Percentiles rank a stretch among this genome's conserved stretches.
These are phyloP conservation scores for Termitomyces sp. DNA, from an alignment of 768 basidiomycete species.

Conservation along the genomic window DNA sequence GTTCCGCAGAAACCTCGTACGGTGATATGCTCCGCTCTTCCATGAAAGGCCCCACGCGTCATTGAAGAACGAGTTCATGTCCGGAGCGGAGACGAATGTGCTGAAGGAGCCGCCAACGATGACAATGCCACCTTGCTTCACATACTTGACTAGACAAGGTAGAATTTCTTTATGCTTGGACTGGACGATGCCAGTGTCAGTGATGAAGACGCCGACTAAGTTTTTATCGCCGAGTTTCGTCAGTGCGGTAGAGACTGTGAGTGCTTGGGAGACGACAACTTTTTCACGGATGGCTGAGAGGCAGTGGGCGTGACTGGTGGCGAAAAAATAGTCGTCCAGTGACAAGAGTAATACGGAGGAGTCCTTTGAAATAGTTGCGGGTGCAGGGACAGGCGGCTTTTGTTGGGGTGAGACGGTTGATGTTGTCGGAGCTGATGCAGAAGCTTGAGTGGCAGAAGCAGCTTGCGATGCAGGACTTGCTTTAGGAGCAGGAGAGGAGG, in stretches of 20 bases:
- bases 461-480: not conserved
- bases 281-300: slow-evolving; percentile 16
- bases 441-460: not conserved
- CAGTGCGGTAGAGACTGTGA: slow-evolving; percentile 12
- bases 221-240: slow-evolving; percentile 22
- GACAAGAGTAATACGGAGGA: slow-evolving; percentile 25
- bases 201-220: slow-evolving; percentile 31
- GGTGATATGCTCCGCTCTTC: slow-evolving; percentile 20
- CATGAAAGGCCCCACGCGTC: slow-evolving; percentile 22
- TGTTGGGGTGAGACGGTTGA: not conserved
- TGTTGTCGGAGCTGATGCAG: not conserved
- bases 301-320: slow-evolving; percentile 14
- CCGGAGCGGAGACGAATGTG: slow-evolving; percentile 9
- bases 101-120: slow-evolving; percentile 24
- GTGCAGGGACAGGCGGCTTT: not conserved
- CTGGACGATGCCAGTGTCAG: slow-evolving; percentile 25
- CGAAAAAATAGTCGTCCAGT: slow-evolving; percentile 11
- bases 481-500: not conserved
- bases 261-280: slow-evolving; percentile 15
- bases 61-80: slow-evolving; percentile 16
- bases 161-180: slow-evolving; percentile 22
- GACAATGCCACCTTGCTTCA: slow-evolving; percentile 32
- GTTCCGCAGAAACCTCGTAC: slow-evolving; percentile 16
- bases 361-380: slow-evolving; percentile 3
- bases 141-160: slow-evolving; percentile 28